Evolutionary conservation across 305 asterid genomes (phyloP), one percentile per base, ranked within the genome.

Genomic region (Fraxinus sp.): DNA sequence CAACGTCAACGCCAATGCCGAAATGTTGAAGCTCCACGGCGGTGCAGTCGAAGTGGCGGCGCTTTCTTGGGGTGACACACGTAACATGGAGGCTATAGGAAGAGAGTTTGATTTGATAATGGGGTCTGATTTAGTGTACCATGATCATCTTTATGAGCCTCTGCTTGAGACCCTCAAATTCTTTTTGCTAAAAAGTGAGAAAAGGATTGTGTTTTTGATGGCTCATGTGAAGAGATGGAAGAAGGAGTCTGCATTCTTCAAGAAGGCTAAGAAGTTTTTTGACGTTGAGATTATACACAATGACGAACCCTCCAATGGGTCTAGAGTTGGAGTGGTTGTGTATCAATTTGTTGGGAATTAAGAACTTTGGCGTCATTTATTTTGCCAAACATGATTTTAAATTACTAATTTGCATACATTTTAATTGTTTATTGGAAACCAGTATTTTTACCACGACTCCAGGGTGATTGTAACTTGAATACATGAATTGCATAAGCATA

Each of bases 91-190:
- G 59, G 88, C 80, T 16, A 77, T 88, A 8, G 97, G 95, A 3
- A 74, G 89, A 71, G 93, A 89, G 14, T 92, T 84, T 30, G 99
- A 96, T 62, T 41, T 92, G 70, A 64, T 96, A 5, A 4, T 96
- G 88, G 98, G 94, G 35, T 93, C 99, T 24, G 98, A 94, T 81
- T 79, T 92, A 18, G 97, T 92, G 84, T 92, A 93, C 77, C 91
- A 93, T 55, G 92, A 90, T 77, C 89, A 90, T 80, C 90, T 92
- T 6, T 92, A 88, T 30, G 92, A 86, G 84, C 95, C 95, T 1
- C 59, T 94, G 93, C 79, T 91, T 11, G 77, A 85, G 13, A 94
- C 97, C 3, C 73, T 92, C 79, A 87, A 35, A 89, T 91, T 77
- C 71, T 81, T 91, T 70, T 7, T 92, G 89, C 9, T 84, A 84